A percentile compares a stretch with the other conserved stretches of the same genome.
phyloP scores from a whole-genome alignment of 306 rosid genomes.

The Glycyrrhiza uralensis region DNA sequence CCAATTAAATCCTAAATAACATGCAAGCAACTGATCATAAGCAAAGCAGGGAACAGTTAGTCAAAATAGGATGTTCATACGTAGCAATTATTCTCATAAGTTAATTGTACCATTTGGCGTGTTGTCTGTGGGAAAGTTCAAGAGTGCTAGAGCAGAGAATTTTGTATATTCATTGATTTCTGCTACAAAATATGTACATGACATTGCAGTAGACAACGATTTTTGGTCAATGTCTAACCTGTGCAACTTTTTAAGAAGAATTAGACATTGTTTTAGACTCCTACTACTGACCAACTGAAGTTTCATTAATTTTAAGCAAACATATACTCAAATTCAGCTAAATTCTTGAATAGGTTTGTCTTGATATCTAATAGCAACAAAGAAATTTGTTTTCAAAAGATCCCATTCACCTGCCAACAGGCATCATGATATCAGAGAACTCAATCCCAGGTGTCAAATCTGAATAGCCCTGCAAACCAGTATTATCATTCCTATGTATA shows the following conservation, averaged over 20 bases:
- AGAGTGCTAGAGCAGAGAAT: background rate
- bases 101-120: background rate
- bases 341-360: background rate
- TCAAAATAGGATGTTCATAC: background rate
- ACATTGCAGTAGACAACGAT: background rate
- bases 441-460: slow-evolving; percentile 46
- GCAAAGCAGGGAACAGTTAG: background rate
- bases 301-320: background rate
- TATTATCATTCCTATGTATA: background rate
- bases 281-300: background rate
- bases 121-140: background rate
- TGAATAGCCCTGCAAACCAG: slow-evolving; percentile 21
- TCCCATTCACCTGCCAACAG: slow-evolving; percentile 29
- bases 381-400: background rate
- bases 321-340: background rate
- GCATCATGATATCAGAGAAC: slow-evolving; percentile 39
- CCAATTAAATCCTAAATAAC: background rate
- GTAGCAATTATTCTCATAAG: background rate
- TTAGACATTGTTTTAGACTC: background rate
- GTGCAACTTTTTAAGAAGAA: background rate
- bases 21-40: background rate
- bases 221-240: background rate
- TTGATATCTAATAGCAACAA: background rate
- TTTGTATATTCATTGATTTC: background rate
- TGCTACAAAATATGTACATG: background rate